A percentile compares a stretch with the other conserved stretches of the same genome.
These are phyloP conservation scores for Penicillium palitans DNA, from an alignment of 2,329 filamentous ascomycete species.

Conservation along the genomic window DNA sequence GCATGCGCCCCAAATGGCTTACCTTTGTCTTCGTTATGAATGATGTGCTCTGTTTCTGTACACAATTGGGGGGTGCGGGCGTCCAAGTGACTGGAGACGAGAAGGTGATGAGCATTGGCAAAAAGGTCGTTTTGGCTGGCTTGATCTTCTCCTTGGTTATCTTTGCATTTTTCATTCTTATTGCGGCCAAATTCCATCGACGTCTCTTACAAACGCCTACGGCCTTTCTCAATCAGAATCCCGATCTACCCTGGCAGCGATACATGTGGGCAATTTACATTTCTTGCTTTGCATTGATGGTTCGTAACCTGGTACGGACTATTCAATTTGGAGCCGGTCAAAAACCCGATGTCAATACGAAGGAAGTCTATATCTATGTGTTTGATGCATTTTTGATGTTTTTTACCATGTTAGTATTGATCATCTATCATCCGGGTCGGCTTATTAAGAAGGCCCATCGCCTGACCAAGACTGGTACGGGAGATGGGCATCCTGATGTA, in stretches of 20 bases:
- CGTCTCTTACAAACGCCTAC: slow-evolving; percentile 21
- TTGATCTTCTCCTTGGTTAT: slow-evolving; percentile 33
- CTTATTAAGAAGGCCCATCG: slow-evolving; percentile 20
- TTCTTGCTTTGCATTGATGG: slow-evolving; percentile 26
- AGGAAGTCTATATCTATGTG: slow-evolving; percentile 35
- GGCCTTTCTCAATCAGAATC: slow-evolving; percentile 14
- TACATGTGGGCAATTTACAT: slow-evolving; percentile 33
- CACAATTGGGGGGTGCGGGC: slow-evolving; percentile 36
- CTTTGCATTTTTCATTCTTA: slow-evolving; percentile 29
- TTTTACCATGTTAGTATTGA: slow-evolving; percentile 22
- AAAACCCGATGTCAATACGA: slow-evolving; percentile 18
- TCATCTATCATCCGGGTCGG: slow-evolving; percentile 29
- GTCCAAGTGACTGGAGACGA: slow-evolving; percentile 30
- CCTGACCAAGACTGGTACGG: slow-evolving; percentile 13
- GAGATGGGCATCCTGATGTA: slow-evolving; percentile 14
- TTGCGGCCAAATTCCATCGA: slow-evolving; percentile 29
- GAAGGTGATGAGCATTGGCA: slow-evolving; percentile 24
- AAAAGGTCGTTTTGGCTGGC: slow-evolving; percentile 31
- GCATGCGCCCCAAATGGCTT: slow-evolving; percentile 38
- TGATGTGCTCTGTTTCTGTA: slow-evolving; percentile 37
- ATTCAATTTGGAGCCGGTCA: slow-evolving; percentile 30
- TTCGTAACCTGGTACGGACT: slow-evolving; percentile 32
- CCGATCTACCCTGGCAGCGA: slow-evolving; percentile 25
- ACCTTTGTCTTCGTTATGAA: slow-evolving; percentile 42
- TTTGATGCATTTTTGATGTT: slow-evolving; percentile 36